Percentiles rank a stretch among this genome's conserved stretches.
Conservation (phyloP, 345 rosid species). For the Eucalyptus virginea region DNA sequence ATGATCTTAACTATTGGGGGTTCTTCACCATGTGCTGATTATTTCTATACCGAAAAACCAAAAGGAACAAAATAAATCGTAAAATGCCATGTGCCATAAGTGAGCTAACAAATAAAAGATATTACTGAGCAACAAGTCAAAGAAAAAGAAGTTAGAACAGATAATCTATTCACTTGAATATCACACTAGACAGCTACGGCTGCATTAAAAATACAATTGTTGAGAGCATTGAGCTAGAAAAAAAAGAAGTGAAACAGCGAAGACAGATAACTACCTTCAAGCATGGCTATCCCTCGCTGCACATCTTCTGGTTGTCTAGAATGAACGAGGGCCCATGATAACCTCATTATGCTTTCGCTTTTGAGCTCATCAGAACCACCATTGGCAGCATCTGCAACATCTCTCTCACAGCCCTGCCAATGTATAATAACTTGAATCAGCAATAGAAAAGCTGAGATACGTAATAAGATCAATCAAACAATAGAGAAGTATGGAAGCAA, state of each 20-base stretch:
- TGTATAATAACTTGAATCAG: background rate
- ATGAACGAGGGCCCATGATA: constrained; percentile 89
- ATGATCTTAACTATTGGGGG: background rate
- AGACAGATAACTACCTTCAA: constrained; percentile 48
- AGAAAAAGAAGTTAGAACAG: background rate
- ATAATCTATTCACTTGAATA: background rate
- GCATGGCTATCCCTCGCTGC: constrained; percentile 85
- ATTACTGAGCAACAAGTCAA: background rate
- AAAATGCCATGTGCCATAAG: background rate
- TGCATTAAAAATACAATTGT: background rate
- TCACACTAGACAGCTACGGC: background rate
- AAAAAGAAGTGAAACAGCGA: background rate
- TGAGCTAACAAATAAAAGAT: background rate
- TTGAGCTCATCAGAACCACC: constrained; percentile 38
- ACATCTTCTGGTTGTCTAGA: constrained; percentile 46
- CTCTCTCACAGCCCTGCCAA: constrained; percentile 70
- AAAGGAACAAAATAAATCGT: background rate
- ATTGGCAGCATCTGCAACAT: constrained; percentile 20
- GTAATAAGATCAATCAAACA: background rate
- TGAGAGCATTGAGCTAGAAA: background rate
- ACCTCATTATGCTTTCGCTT: constrained; percentile 49
- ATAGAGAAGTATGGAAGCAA: background rate
- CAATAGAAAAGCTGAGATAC: background rate
- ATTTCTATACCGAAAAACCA: background rate
- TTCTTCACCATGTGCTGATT: background rate